phyloP scores from a whole-genome alignment of 805 yeast species.

The Lipomyces sp. region DNA sequence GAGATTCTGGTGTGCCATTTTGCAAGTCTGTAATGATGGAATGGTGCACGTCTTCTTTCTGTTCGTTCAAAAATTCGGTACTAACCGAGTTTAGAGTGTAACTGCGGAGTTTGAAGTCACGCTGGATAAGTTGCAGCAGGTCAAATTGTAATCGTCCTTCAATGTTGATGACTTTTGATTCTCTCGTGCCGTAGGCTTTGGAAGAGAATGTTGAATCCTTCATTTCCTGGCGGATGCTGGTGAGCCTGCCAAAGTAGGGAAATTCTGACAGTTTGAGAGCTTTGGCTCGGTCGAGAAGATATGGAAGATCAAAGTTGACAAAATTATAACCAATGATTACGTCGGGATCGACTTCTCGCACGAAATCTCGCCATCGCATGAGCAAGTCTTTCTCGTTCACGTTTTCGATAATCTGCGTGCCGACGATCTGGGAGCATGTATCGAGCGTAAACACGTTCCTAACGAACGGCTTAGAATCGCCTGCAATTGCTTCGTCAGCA shows the following conservation, averaged over 20 bases:
- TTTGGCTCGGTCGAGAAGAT: slow-evolving; percentile 81
- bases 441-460: slow-evolving; percentile 93
- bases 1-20: slow-evolving; percentile 87
- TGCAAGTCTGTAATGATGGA: slow-evolving; percentile 94
- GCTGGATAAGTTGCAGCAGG: slow-evolving; percentile 85
- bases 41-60: slow-evolving; percentile 97
- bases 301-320: slow-evolving; percentile 93
- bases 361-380: slow-evolving; percentile 82
- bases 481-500: slow-evolving; percentile 50
- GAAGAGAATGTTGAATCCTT: slow-evolving; percentile 86
- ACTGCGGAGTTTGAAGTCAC: slow-evolving; percentile 93
- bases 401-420: slow-evolving; percentile 82
- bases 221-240: slow-evolving; percentile 69
- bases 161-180: slow-evolving; percentile 85
- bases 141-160: slow-evolving; percentile 97
- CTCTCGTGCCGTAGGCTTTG: slow-evolving; percentile 95
- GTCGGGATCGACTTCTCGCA: slow-evolving; percentile 87
- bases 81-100: slow-evolving; percentile 95
- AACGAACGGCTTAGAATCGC: slow-evolving; percentile 85
- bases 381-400: slow-evolving; percentile 81
- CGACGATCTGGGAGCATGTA: slow-evolving; percentile 90
- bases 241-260: slow-evolving; percentile 85
- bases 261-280: slow-evolving; percentile 68
- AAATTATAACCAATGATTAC: slow-evolving; percentile 96
- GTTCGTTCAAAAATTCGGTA: slow-evolving; percentile 91